A percentile compares a stretch with the other conserved stretches of the same genome.
These are phyloP conservation scores for Heliamphora pulchella DNA, from an alignment of 179 eudicot species.

Conservation along the genomic window DNA sequence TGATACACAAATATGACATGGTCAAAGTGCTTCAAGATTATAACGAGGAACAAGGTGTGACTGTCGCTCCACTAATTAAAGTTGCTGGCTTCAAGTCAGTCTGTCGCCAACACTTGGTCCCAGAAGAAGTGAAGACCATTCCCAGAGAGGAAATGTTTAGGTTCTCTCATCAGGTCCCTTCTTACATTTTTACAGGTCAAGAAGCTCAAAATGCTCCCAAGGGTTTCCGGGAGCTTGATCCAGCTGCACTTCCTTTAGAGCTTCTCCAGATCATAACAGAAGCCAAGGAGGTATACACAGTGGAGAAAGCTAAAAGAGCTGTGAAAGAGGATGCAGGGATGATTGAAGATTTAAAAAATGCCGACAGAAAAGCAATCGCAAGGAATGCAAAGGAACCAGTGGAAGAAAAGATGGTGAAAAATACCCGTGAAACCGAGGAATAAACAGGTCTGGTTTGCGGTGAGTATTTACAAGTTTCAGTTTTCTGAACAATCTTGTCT, in stretches of 20 bases:
- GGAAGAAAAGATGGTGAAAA: conserved; percentile 12
- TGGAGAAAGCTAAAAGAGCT: conserved; percentile 21
- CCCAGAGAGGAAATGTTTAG: conserved; percentile 57
- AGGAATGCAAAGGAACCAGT: conserved; percentile 12
- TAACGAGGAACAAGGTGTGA: conserved; percentile 32
- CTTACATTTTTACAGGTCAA: conserved; percentile 50
- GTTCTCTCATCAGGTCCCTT: conserved; percentile 76
- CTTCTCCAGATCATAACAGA: conserved; percentile 43
- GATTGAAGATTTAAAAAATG: not conserved
- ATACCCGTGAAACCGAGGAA: conserved; percentile 4
- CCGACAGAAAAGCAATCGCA: not conserved
- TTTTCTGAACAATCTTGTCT: not conserved
- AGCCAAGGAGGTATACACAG: conserved; percentile 18
- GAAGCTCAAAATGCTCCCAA: conserved; percentile 53
- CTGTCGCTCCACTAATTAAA: conserved; percentile 46
- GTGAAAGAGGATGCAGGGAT: not conserved
- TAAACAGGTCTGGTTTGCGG: not conserved
- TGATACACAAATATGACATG: conserved; percentile 43
- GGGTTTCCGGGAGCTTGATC: conserved; percentile 68
- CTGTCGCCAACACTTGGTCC: conserved; percentile 28
- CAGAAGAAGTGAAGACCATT: conserved; percentile 33
- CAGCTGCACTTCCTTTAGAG: conserved; percentile 60
- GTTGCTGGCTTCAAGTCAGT: conserved; percentile 52
- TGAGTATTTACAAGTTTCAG: not conserved
- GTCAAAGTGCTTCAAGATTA: conserved; percentile 52